phyloP scores from a whole-genome alignment of 1,284 basidiomycete species.

The Athelia sp. region DNA sequence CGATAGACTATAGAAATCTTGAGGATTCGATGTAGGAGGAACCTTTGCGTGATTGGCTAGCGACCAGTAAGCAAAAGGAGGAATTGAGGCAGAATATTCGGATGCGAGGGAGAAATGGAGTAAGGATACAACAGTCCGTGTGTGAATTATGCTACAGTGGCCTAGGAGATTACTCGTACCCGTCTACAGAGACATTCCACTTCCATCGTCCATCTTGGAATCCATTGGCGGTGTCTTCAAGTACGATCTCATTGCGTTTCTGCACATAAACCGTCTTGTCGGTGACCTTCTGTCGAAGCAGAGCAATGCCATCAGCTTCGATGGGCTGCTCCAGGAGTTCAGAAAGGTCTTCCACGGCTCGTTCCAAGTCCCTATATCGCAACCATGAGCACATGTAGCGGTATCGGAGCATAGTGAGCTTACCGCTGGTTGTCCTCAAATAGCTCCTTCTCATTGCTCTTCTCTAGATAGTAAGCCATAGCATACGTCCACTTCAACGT shows the following conservation, averaged over 20 bases:
- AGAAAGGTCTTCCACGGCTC: conserved; percentile 91
- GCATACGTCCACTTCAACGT: conserved; percentile 99
- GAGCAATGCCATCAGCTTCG: conserved; percentile 79
- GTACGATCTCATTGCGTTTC: conserved; percentile 91
- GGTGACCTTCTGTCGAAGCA: conserved; percentile 87
- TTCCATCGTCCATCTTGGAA: conserved; percentile 84
- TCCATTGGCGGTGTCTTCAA: conserved; percentile 91
- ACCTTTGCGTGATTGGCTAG: too few relatives aligned
- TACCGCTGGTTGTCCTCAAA: conserved; percentile 97
- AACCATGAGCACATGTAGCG: neutral
- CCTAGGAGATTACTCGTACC: conserved; percentile 32
- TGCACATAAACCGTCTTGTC: conserved; percentile 97
- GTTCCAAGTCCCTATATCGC: conserved; percentile 76
- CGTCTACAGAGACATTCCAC: conserved; percentile 67
- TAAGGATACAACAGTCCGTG: too few relatives aligned
- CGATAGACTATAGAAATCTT: too few relatives aligned
- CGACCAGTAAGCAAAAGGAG: too few relatives aligned
- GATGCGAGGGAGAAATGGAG: too few relatives aligned
- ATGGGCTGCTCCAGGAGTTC: conserved; percentile 90
- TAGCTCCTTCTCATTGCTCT: conserved; percentile 90
- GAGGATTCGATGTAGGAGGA: too few relatives aligned
- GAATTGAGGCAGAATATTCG: too few relatives aligned
- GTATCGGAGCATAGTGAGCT: conserved; percentile 11
- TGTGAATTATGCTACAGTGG: too few relatives aligned
- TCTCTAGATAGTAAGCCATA: conserved; percentile 95